Percentiles rank a stretch among this genome's conserved stretches.
phyloP scores from a whole-genome alignment of 176 grass and related monocot genomes.

The Lolium multiflorum region DNA sequence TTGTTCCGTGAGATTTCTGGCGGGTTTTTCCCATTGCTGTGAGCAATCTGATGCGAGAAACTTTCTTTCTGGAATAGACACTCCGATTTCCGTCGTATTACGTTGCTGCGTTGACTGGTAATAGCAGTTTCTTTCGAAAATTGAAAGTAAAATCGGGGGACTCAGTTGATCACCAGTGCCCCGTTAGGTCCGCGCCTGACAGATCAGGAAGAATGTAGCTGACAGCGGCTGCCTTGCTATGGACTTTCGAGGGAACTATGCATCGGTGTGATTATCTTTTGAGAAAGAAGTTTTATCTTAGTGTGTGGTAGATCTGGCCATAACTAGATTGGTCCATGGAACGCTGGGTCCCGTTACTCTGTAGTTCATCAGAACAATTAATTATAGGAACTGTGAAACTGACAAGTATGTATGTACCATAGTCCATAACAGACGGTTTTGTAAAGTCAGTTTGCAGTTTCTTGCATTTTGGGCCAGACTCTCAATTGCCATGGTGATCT shows the following conservation, averaged over 20 bases:
- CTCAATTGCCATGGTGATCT: neutral
- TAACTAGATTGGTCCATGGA: neutral
- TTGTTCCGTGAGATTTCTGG: neutral
- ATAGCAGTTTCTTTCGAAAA: neutral
- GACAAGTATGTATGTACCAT: neutral
- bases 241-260: neutral
- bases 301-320: neutral
- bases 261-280: neutral
- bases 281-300: neutral
- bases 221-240: neutral
- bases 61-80: neutral
- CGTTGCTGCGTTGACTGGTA: neutral
- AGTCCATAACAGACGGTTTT: neutral
- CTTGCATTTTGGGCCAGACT: neutral
- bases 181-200: conserved; percentile 8
- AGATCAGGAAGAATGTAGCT: neutral
- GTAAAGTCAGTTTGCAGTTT: neutral
- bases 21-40: neutral
- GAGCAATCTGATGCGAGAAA: neutral
- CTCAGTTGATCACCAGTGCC: neutral
- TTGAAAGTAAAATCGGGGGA: neutral
- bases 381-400: neutral
- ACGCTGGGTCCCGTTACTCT: neutral
- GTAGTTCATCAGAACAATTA: conserved; percentile 4
- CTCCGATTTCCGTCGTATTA: neutral